Evolutionary conservation across 1,284 basidiomycete genomes (phyloP).

Genomic region (Xerocomus amazonicus): DNA sequence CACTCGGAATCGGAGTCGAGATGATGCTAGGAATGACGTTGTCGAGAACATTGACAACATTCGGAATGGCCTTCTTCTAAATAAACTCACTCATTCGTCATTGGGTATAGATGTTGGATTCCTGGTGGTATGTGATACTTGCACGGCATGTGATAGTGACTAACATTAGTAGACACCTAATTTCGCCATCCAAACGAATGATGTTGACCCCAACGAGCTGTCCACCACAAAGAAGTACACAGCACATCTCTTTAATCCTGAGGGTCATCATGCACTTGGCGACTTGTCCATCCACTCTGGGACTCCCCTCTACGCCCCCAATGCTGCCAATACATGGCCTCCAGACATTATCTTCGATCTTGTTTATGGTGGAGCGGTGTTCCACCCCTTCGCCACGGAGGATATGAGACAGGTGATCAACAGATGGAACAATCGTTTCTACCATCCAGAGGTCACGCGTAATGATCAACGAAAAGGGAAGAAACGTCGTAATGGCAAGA

Average conservation of each 20-base stretch:
- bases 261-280: not conserved
- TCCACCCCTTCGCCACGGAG: not conserved
- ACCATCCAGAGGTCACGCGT: too few species aligned
- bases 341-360: constrained; percentile 4
- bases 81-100: not conserved
- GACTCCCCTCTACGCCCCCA: not conserved
- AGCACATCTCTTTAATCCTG: not conserved
- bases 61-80: constrained; percentile 1
- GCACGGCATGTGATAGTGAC: not conserved
- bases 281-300: not conserved
- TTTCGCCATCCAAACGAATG: not conserved
- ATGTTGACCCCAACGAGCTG: not conserved
- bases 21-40: not conserved
- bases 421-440: not conserved
- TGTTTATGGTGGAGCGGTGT: not conserved
- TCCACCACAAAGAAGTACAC: not conserved
- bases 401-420: not conserved
- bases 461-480: too few species aligned
- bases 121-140: not conserved
- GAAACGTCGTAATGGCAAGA: too few species aligned
- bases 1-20: not conserved
- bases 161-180: not conserved
- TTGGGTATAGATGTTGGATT: not conserved
- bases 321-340: not conserved
- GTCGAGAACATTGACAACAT: not conserved